Evolutionary conservation across 331 rosid species (phyloP), one percentile per base, ranked within the genome.

Genomic region (Quercus lobata): DNA sequence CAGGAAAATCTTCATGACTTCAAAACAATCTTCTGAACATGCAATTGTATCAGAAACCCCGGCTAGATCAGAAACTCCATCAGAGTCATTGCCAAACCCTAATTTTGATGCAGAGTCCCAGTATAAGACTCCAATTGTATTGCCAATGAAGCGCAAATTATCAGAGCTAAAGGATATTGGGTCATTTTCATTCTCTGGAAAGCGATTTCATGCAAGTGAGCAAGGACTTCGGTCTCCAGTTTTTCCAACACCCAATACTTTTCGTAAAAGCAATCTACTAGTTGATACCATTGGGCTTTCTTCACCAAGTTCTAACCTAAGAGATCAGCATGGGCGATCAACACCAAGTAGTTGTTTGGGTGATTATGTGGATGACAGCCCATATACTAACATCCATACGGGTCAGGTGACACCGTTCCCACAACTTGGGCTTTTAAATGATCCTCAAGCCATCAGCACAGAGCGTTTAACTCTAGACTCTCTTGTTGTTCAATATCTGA

Each of bases 381-480:
- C 84, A 80, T 76, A 53, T 61, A 76, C 86, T 83, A 80, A 70
- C 79, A 78, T 85, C 56, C 84, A 79, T 78, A 56, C 80, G 69
- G 86, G 90, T 62, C 91, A 85, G 83, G 73, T 78, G 83, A 87
- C 91, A 29, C 91, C 93, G 35, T 81, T 89, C 74, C 84, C 89
- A 55, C 97, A 91, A 75, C 71, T 84, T 66, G 90, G 87, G 74
- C 78, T 72, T 75, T 74, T 84, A 12, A 84, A 74, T 76, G 99
- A 93, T 56, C 77, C 91, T 76, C 98, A 87, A 79, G 83, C 90
- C 82, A 92, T 84, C 85, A 93, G 89, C 77, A 29, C 86, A 16
- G 99, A 96, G 90, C 93, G 95, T 34, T 77, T 92, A 74, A 89
- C 98, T 72, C 83, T 96, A 34, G 98, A 96, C 82, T 88, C 97